Conservation (phyloP, 805 yeast species). For the Pichia kluyveri region DNA sequence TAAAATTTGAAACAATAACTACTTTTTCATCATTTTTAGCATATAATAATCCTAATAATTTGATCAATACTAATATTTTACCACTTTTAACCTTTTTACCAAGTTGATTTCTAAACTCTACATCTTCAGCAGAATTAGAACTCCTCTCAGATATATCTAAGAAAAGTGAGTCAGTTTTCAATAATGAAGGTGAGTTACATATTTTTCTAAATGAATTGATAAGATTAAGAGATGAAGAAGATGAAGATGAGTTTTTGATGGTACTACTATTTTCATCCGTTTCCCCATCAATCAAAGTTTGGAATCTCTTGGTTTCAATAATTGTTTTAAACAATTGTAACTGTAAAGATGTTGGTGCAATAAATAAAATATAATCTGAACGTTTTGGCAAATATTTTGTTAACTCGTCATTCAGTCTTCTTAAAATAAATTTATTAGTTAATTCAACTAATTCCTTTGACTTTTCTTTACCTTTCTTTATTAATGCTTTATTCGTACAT, state of each 20-base stretch:
- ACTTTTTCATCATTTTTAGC: constrained; percentile 52
- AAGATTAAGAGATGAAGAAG: constrained; percentile 47
- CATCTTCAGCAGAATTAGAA: constrained; percentile 12
- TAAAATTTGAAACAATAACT: constrained; percentile 80
- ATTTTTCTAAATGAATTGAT: constrained; percentile 72
- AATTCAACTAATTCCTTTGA: constrained; percentile 55
- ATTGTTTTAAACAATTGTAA: constrained; percentile 44
- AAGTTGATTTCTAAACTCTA: constrained; percentile 23
- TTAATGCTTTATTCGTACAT: constrained; percentile 40
- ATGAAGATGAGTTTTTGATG: too few relatives aligned
- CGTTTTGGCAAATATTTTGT: constrained; percentile 58
- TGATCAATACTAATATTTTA: constrained; percentile 53
- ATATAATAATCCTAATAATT: constrained; percentile 37
- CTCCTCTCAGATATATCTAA: constrained; percentile 18
- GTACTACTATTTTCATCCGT: not conserved
- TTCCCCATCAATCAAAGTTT: constrained; percentile 19
- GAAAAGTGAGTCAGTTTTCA: constrained; percentile 41
- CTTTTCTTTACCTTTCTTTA: constrained; percentile 49
- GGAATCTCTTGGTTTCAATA: constrained; percentile 28
- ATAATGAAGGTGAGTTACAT: constrained; percentile 71
- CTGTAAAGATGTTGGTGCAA: constrained; percentile 65
- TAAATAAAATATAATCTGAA: constrained; percentile 68
- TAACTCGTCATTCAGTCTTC: constrained; percentile 59
- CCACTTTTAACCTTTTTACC: constrained; percentile 38
- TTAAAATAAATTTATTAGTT: constrained; percentile 58